These are phyloP conservation scores for Camelina neglecta DNA, from an alignment of 345 rosid species.

Conservation along the genomic window DNA sequence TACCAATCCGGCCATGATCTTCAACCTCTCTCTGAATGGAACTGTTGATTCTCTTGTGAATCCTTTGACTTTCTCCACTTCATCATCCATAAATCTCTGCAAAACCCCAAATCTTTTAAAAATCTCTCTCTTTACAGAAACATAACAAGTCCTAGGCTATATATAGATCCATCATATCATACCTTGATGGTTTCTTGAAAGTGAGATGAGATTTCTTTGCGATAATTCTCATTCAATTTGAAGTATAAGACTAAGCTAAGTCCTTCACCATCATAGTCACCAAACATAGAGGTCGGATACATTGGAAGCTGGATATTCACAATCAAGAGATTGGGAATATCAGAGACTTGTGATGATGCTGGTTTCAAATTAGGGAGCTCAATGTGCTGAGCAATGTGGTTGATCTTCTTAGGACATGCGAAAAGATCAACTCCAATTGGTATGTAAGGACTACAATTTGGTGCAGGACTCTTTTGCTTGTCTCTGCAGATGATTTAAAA, in stretches of 20 bases:
- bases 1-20: constrained; percentile 69
- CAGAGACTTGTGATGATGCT: constrained; percentile 39
- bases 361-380: constrained; percentile 64
- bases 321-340: constrained; percentile 61
- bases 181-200: constrained; percentile 80
- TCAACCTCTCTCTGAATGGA: constrained; percentile 81
- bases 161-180: constrained; percentile 18
- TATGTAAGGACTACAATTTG: constrained; percentile 60
- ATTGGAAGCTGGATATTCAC: constrained; percentile 83
- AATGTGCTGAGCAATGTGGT: constrained; percentile 79
- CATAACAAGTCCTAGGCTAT: not conserved
- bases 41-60: constrained; percentile 63
- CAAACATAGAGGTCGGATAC: constrained; percentile 72
- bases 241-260: constrained; percentile 83
- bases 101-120: not conserved
- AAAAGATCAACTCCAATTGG: constrained; percentile 79
- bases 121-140: constrained; percentile 10
- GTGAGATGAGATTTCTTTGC: constrained; percentile 60
- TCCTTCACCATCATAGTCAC: constrained; percentile 81
- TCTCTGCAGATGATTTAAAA: constrained; percentile 53
- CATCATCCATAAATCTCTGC: constrained; percentile 73
- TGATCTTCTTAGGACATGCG: constrained; percentile 63
- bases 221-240: constrained; percentile 58
- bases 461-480: constrained; percentile 68
- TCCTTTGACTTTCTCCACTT: constrained; percentile 72